Percentiles rank a stretch among this genome's conserved stretches.
These are phyloP conservation scores for Stylosanthes scabra DNA, from an alignment of 331 rosid species.

Conservation along the genomic window DNA sequence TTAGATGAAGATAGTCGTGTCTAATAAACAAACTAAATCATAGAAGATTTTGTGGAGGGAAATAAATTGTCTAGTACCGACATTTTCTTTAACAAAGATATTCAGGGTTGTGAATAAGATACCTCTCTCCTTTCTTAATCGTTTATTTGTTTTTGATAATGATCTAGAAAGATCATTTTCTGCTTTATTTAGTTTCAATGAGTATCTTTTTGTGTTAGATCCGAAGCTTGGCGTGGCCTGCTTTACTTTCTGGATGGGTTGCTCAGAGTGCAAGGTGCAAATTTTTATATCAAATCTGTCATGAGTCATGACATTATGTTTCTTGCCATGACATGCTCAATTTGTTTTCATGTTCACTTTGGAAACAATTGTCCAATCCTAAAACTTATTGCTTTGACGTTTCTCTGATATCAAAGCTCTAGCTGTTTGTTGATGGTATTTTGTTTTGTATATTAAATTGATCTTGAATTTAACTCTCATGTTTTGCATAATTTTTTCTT, in stretches of 20 bases:
- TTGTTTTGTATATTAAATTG: conserved; percentile 19
- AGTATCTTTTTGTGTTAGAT: conserved; percentile 44
- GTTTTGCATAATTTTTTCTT: conserved; percentile 9
- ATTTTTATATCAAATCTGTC: conserved; percentile 3
- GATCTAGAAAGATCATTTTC: conserved; percentile 13
- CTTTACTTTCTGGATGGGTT: conserved; percentile 67
- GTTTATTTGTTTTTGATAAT: conserved; percentile 10
- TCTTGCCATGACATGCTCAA: conserved; percentile 19
- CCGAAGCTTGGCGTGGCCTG: conserved; percentile 72
- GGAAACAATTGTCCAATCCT: not conserved
- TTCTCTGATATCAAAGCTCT: conserved; percentile 20
- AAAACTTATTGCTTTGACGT: conserved; percentile 18
- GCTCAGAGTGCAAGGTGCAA: conserved; percentile 67
- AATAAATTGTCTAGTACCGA: conserved; percentile 19
- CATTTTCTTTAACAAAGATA: not conserved
- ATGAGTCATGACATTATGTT: conserved; percentile 6
- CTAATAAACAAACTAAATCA: conserved; percentile 23
- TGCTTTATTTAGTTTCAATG: conserved; percentile 25
- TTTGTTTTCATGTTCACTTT: not conserved
- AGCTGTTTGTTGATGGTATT: not conserved
- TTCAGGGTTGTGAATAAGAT: conserved; percentile 28
- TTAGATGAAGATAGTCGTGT: conserved; percentile 34
- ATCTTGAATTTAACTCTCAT: conserved; percentile 3
- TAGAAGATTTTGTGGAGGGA: conserved; percentile 1
- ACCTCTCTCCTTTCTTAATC: conserved; percentile 10